Base-by-base conservation (phyloP, 306 rosid species). In the Dalbergia cultrata region DNA sequence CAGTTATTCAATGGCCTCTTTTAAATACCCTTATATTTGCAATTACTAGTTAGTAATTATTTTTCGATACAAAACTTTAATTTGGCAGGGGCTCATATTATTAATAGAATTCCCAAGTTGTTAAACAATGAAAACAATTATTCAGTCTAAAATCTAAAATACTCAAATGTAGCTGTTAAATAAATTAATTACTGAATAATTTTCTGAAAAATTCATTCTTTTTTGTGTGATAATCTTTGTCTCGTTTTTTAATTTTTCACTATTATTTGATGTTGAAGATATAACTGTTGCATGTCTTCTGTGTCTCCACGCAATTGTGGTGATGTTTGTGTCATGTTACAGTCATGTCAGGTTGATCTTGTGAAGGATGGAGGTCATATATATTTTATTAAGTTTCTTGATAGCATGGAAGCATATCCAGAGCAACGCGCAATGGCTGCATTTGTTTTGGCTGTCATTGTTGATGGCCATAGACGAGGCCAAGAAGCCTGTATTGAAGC, bases 361-460 rank as follows among this genome's bases (percentile, higher is more conserved):
- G 99, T 93, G 67, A 96, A 96, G 91, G 99, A 96, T 80, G 93
- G 91, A 41, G 97, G 99, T 57, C 99, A 93, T 83, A 86, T 86
- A 6, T 96, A 96, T 85, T 96, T 96, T 88, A 92, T 96, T 77
- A 91, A 91, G 84, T 93, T 93, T 88, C 99, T 96, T 86, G 99
- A 96, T 85, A 93, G 97, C 86, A 78, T 77, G 88, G 99, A 96
- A 85, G 97, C 97, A 66, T 93, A 54, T 84, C 97, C 98, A 37
- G 97, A 96, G 77, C 97, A 93, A 80, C 95, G 95, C 53, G 99
- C 99, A 81, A 96, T 93, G 99, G 98, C 99, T 81, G 99, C 99
- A 33, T 96, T 93, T 84, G 99, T 96, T 82, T 88, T 96, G 84
- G 99, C 99, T 34, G 98, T 93, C 64, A 96, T 93, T 79, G 97